Base-by-base conservation (phyloP, 2,329 filamentous ascomycete genomes). In the Macrophomina phaseolina region DNA sequence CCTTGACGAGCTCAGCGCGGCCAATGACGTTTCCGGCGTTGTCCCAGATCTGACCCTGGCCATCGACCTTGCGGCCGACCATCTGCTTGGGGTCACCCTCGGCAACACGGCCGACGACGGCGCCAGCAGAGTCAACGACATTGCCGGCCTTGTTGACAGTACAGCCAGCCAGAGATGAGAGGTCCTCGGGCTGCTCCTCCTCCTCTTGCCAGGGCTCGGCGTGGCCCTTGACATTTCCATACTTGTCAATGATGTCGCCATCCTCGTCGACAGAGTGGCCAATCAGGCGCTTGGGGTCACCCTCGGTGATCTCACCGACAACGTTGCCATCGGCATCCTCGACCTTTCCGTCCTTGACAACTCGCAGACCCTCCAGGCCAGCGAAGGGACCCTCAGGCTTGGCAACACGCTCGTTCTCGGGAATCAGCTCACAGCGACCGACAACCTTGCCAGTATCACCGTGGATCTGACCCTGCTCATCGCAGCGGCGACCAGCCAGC, bases 381-480 rank as follows among this genome's bases (percentile, higher is more conserved):
- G 82, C 82, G 70, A 84, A 84, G 32, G 81, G 81, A 66, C 82
- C 82, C 67, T 84, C 82, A 34, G 81, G 81, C 75, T 82, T 84
- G 68, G 76, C 74, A 70, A 82, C 82, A 58, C 82, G 82, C 80
- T 92, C 89, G 12, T 88, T 85, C 72, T 90, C 87, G 28, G 89
- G 83, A 46, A 92, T 87, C 32, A 91, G 80, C 73, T 92, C 89
- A 55, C 87, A 88, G 67, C 84, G 85, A 68, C 90, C 90, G 67
- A 92, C 85, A 53, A 91, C 82, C 67, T 91, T 87, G 56, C 90
- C 90, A 16, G 84, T 86, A 75, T 92, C 90, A 74, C 89, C 90
- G 80, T 89, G 87, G 70, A 92, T 86, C 73, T 90, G 87, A 40
- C 90, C 90, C 40, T 90, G 80, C 77, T 88, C 90, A 75, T 92